Evolutionary conservation across 2,329 filamentous ascomycete genomes (phyloP).

Genomic region (Tolypocladium cylindrosporum): DNA sequence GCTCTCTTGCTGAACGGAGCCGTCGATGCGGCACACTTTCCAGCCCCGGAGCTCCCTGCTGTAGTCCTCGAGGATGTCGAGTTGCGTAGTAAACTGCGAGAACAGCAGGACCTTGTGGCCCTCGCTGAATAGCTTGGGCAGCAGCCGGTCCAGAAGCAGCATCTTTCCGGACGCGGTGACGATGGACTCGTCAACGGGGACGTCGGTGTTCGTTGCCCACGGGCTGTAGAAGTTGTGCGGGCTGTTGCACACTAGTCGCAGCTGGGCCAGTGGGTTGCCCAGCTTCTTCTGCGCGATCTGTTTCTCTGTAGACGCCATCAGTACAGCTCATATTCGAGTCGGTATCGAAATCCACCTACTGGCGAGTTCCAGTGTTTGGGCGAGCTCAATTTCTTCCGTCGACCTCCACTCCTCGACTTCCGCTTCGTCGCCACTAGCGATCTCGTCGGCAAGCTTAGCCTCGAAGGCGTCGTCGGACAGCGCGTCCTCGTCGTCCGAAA

Average conservation of each 20-base stretch:
- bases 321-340: conserved; percentile 12
- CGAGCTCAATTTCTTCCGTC: conserved; percentile 53
- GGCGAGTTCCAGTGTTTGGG: conserved; percentile 63
- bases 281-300: conserved; percentile 88
- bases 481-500: not conserved
- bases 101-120: conserved; percentile 93
- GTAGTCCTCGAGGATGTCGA: conserved; percentile 86
- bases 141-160: conserved; percentile 79
- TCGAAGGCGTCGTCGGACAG: conserved; percentile 82
- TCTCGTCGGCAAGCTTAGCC: conserved; percentile 58
- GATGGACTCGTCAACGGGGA: conserved; percentile 65
- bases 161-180: conserved; percentile 91
- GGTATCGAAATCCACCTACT: conserved; percentile 39
- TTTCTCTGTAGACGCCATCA: conserved; percentile 40
- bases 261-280: conserved; percentile 85
- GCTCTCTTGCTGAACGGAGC: conserved; percentile 66
- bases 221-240: conserved; percentile 97
- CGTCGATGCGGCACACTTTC: conserved; percentile 84
- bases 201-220: conserved; percentile 53
- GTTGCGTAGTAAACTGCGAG: conserved; percentile 89
- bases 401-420: conserved; percentile 24
- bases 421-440: conserved; percentile 31
- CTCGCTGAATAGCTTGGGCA: conserved; percentile 61
- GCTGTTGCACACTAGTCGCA: conserved; percentile 83
- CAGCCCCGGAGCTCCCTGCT: conserved; percentile 65